Evolutionary conservation across 768 basidiomycete genomes (phyloP).

Genomic region (Roridomyces roridus): DNA sequence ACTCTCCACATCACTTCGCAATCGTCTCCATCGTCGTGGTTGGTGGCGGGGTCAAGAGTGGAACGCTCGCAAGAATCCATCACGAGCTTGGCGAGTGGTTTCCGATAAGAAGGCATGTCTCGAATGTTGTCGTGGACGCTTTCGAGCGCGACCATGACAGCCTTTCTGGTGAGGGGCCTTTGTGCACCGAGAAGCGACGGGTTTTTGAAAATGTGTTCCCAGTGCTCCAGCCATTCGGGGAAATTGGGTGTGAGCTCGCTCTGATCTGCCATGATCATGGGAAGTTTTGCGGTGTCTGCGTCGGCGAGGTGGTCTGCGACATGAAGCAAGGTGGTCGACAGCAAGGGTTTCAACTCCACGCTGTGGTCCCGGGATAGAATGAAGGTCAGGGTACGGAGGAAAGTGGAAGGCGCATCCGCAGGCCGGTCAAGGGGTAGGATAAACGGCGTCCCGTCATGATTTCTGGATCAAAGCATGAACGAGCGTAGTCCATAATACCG

Average conservation of each 20-base stretch:
- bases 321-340: conserved; percentile 68
- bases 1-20: conserved; percentile 61
- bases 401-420: conserved; percentile 60
- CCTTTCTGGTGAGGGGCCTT: conserved; percentile 60
- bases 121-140: conserved; percentile 67
- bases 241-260: conserved; percentile 75
- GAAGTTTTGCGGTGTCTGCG: conserved; percentile 65
- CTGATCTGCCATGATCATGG: conserved; percentile 67
- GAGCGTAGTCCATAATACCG: background rate
- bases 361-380: conserved; percentile 70
- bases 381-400: conserved; percentile 67
- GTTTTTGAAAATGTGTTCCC: conserved; percentile 63
- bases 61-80: conserved; percentile 48
- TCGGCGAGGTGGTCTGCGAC: conserved; percentile 77
- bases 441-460: conserved; percentile 48
- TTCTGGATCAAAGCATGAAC: conserved; percentile 34
- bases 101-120: conserved; percentile 72
- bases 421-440: conserved; percentile 62
- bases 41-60: conserved; percentile 15
- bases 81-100: conserved; percentile 58
- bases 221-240: conserved; percentile 73
- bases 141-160: conserved; percentile 63
- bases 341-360: conserved; percentile 60
- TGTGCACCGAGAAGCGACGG: conserved; percentile 45
- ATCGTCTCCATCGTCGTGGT: conserved; percentile 40